Evolutionary conservation across 257 asterid species (phyloP).

Genomic region (Dorcoceras hygrometricum): DNA sequence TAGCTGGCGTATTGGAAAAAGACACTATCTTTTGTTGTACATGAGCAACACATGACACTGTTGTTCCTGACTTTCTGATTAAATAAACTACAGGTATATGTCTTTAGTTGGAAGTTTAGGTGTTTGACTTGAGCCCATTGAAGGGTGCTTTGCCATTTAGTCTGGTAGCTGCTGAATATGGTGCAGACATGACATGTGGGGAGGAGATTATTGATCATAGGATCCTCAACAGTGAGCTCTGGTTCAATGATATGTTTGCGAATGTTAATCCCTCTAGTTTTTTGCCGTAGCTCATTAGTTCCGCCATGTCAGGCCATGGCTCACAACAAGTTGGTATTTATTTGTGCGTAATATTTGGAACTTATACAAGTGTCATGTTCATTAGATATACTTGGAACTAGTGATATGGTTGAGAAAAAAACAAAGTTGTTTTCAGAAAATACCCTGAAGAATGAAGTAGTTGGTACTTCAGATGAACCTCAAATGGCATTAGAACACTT

Average conservation of each 20-base stretch:
- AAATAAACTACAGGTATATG: not conserved
- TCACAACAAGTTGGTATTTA: not conserved
- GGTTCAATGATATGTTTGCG: slow-evolving; percentile 50
- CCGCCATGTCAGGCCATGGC: not conserved
- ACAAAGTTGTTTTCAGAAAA: slow-evolving; percentile 79
- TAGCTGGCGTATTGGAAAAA: no score
- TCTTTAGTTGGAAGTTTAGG: no score
- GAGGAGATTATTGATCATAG: slow-evolving; percentile 97
- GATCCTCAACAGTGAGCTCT: slow-evolving; percentile 78
- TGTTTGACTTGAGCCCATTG: no score
- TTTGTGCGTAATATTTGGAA: slow-evolving; percentile 10
- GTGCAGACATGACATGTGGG: slow-evolving; percentile 82
- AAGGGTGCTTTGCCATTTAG: slow-evolving; percentile 85
- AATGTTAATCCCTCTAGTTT: not conserved
- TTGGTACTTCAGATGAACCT: slow-evolving; percentile 90
- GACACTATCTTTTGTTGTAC: not conserved
- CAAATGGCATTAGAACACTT: slow-evolving; percentile 88
- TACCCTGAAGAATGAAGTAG: slow-evolving; percentile 68
- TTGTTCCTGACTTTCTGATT: not conserved
- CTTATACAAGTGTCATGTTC: slow-evolving; percentile 18
- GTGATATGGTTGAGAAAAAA: slow-evolving; percentile 86
- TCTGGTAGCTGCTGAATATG: slow-evolving; percentile 82
- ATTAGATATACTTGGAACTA: slow-evolving; percentile 67
- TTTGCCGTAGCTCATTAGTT: not conserved
- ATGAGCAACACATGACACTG: not conserved